Evolutionary conservation across 768 basidiomycete species (phyloP), one percentile per base, ranked within the genome.

Genomic region (Amanita molliuscula): DNA sequence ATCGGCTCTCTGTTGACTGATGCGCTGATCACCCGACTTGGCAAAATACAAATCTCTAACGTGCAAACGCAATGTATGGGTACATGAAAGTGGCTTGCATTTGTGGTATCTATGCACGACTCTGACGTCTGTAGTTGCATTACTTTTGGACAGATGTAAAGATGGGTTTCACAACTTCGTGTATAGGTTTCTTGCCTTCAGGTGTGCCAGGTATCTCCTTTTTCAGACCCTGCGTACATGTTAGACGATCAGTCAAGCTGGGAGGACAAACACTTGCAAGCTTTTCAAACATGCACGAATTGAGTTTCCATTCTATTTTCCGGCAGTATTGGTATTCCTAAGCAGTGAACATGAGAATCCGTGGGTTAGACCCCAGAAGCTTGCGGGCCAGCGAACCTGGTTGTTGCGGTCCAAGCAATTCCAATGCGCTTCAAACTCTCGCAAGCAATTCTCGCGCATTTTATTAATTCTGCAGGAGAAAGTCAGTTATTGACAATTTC

Each of bases 201-300:
- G 95, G 85, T 38, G 88, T 73, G 6, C 91, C 94, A 21, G 95
- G 95, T 57, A 98, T 93, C 38, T 79, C 81, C 70, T 98, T 98
- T 35, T 73, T 78, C 52, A 97, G 76, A 57, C 92, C 92, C 95
- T 97, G 63, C 6, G 43, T 33, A 33, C 28, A 52, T n/a, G 28
- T 28, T 38, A 45, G 16, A 38, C 48, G 44, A 45, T 40, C 4
- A 16, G 47, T 21, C 1, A 21, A 18, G 28, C 37, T 1, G 13
- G 31, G n/a, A 45, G 21, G 21, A 16, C n/a, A 29, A 11, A 31
- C 31, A 79, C 88, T 57, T 57, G 92, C 95, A 58, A 98, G 77
- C 65, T 96, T 97, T 67, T 94, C 85, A 62, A 97, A 94, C 76
- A 95, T 88, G 72, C 95, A 98, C 51, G 81, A 72, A 74, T 98